Base-by-base conservation (phyloP, 2,329 filamentous ascomycete species). In the Talaromyces sp. region DNA sequence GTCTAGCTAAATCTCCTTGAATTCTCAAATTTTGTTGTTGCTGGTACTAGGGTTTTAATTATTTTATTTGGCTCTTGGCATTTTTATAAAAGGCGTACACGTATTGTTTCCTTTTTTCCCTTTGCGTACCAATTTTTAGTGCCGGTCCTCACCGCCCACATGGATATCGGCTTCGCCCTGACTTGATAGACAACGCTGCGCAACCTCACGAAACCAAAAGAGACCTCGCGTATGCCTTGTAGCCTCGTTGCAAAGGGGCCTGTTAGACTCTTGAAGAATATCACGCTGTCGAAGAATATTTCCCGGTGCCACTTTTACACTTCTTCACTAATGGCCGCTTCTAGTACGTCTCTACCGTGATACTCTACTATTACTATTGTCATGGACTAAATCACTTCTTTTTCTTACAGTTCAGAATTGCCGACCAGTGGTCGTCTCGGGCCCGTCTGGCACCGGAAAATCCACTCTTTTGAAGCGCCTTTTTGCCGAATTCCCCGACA, bases 391-490 rank as follows among this genome's bases (percentile, higher is more conserved):
- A 19, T 24, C n/a, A 46, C 19, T 13, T 21, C 19, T 13, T 46
- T 24, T n/a, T 14, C 32, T 17, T 49, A 49, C 27, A 62, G 60
- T 62, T 46, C 60, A 62, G 14, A 62, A 62, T 58, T 62, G 54
- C 27, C 70, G 76, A 35, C 76, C 77, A 6, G 70, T 80, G 29
- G 75, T 79, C 35, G 68, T 78, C 50, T 76, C 72, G 13, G 76
- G 77, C 11, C 75, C 74, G 17, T 75, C 73, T 21, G 74, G 77
- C 46, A 74, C 75, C 2, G 77, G 77, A 24, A 77, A 78, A 67
- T 75, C 73, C 13, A 78, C 77, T 5, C 65, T 80, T 10, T 70
- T 79, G 21, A 77, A 76, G 63, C 67, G 71, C 49, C 71, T 79
- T 4, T 78, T 80, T 58, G 67, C 67, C 17, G 73, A 77, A 21